These are phyloP conservation scores for Conoideocrella luteorostrata DNA, from an alignment of 2,329 filamentous ascomycete genomes.

Conservation along the genomic window DNA sequence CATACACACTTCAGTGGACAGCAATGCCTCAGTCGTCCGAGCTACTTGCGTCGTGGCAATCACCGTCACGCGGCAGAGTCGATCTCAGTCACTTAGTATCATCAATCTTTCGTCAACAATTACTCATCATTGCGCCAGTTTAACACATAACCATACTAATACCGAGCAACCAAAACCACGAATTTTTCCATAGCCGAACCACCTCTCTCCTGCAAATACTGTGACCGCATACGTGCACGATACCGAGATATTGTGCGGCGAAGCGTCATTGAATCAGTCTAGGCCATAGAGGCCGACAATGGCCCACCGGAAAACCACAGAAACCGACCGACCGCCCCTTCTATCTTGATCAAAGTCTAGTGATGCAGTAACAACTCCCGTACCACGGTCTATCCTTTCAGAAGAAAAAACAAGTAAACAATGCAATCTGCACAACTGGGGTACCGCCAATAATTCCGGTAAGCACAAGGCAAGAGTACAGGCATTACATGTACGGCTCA, in stretches of 20 bases:
- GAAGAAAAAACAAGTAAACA: slow-evolving; percentile 4
- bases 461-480: slow-evolving; percentile 3
- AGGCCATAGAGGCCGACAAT: slow-evolving; percentile 28
- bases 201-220: slow-evolving; percentile 10
- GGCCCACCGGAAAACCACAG: slow-evolving; percentile 21
- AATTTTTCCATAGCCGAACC: slow-evolving; percentile 8
- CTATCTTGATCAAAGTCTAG: slow-evolving; percentile 35
- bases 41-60: no score
- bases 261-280: slow-evolving; percentile 29
- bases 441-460: slow-evolving; percentile 11
- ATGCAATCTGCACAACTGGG: slow-evolving; percentile 26
- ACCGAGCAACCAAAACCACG: slow-evolving; percentile 5
- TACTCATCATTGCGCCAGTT: slow-evolving; percentile 5
- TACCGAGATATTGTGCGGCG: slow-evolving; percentile 10
- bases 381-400: slow-evolving; percentile 25
- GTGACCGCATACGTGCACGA: slow-evolving; percentile 10
- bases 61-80: no score
- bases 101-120: slow-evolving; percentile 2
- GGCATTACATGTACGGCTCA: slow-evolving; percentile 3
- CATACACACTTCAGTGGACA: no score
- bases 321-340: slow-evolving; percentile 23
- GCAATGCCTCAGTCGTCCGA: no score
- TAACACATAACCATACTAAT: slow-evolving; percentile 4
- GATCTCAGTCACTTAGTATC: no score
- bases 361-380: slow-evolving; percentile 31